Evolutionary conservation across 768 basidiomycete species (phyloP).

Genomic region (Dioszegia aurantiaca): DNA sequence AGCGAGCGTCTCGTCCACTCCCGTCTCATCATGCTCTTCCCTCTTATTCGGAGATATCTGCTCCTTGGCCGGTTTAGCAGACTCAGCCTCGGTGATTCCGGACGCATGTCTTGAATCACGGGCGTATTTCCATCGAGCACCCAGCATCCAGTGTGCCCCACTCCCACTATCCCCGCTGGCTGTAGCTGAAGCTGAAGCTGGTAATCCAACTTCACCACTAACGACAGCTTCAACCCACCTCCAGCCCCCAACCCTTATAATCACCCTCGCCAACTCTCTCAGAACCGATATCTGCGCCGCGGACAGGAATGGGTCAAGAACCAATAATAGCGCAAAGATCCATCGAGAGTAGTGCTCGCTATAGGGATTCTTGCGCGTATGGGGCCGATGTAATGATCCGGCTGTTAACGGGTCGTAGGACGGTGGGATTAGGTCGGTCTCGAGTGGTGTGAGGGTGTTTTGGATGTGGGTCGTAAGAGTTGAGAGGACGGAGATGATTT

Average conservation of each 20-base stretch:
- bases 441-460: constrained; percentile 20
- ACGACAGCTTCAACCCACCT: constrained; percentile 34
- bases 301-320: constrained; percentile 34
- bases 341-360: constrained; percentile 36
- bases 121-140: constrained; percentile 11
- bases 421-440: constrained; percentile 14
- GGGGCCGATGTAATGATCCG: background rate
- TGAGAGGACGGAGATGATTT: constrained; percentile 17
- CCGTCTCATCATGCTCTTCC: constrained; percentile 24
- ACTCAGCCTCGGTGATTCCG: background rate
- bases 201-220: constrained; percentile 19
- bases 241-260: constrained; percentile 40
- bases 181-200: background rate
- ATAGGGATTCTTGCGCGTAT: constrained; percentile 23
- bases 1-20: constrained; percentile 34
- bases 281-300: constrained; percentile 35
- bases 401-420: constrained; percentile 1
- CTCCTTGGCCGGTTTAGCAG: background rate
- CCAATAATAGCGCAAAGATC: constrained; percentile 42
- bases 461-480: constrained; percentile 21
- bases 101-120: constrained; percentile 1
- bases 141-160: constrained; percentile 9
- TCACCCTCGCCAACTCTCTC: constrained; percentile 36
- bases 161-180: constrained; percentile 4
- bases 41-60: constrained; percentile 6